phyloP scores from a whole-genome alignment of 768 basidiomycete species.

The Mycena albidolilacea region DNA sequence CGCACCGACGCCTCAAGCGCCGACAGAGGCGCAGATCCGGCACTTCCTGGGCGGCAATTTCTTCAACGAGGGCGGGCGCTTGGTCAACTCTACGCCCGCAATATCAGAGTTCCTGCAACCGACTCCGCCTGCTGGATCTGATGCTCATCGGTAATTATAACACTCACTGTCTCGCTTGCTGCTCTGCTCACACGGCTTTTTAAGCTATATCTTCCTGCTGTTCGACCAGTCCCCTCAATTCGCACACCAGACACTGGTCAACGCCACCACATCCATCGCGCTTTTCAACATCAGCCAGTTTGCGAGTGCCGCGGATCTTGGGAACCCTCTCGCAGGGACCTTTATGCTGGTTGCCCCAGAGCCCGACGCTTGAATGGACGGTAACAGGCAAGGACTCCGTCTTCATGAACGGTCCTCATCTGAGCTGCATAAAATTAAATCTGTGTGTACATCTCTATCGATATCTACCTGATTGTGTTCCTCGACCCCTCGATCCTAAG shows the following conservation, averaged over 20 bases:
- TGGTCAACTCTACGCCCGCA: slow-evolving; percentile 58
- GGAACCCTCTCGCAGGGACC: slow-evolving; percentile 62
- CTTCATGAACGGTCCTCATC: too few relatives aligned
- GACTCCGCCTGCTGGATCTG: slow-evolving; percentile 57
- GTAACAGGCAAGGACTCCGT: too few relatives aligned
- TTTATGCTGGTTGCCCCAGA: slow-evolving; percentile 61
- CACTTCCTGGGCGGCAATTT: slow-evolving; percentile 66
- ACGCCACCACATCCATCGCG: slow-evolving; percentile 50
- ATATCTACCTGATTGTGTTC: too few relatives aligned
- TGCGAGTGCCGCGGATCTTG: slow-evolving; percentile 57
- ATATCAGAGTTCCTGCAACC: slow-evolving; percentile 58
- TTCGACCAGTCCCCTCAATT: slow-evolving; percentile 61
- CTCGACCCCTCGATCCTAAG: too few relatives aligned
- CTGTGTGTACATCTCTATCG: too few relatives aligned
- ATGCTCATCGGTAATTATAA: slow-evolving; percentile 56
- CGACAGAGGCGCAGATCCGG: slow-evolving; percentile 58
- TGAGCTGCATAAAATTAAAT: too few relatives aligned
- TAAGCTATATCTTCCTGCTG: slow-evolving; percentile 63
- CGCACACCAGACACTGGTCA: slow-evolving; percentile 56
- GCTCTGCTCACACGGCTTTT: background rate
- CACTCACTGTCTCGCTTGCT: background rate
- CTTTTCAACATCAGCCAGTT: slow-evolving; percentile 63
- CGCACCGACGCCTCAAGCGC: slow-evolving; percentile 63
- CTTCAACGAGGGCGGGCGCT: slow-evolving; percentile 34
- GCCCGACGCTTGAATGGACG: background rate